Percentiles rank a stretch among this genome's conserved stretches.
These are phyloP conservation scores for Helminthosporium solani DNA, from an alignment of 2,329 filamentous ascomycete genomes.

Conservation along the genomic window DNA sequence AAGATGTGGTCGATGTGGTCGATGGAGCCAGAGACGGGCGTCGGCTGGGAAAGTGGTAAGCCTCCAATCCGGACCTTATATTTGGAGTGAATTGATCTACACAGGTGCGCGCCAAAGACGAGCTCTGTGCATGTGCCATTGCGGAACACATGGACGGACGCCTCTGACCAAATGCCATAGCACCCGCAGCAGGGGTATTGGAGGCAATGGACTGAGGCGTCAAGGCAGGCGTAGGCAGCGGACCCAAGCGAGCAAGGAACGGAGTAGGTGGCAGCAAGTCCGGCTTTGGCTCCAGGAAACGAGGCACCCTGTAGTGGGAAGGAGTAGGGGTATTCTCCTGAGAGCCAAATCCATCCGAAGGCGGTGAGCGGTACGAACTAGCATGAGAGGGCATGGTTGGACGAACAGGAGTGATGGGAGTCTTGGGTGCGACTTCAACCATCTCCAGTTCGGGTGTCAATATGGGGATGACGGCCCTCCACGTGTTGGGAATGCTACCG, in stretches of 20 bases:
- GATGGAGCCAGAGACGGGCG: slow-evolving; percentile 53
- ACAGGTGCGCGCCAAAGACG: slow-evolving; percentile 56
- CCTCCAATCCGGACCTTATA: slow-evolving; percentile 45
- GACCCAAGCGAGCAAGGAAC: slow-evolving; percentile 55
- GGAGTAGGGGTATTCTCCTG: slow-evolving; percentile 49
- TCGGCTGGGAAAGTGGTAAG: slow-evolving; percentile 48
- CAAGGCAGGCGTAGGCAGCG: slow-evolving; percentile 62
- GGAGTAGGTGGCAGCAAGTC: slow-evolving; percentile 55
- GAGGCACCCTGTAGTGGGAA: slow-evolving; percentile 44
- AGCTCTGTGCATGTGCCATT: slow-evolving; percentile 59
- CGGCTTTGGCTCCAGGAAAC: slow-evolving; percentile 54
- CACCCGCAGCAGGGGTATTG: slow-evolving; percentile 63
- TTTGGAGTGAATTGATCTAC: slow-evolving; percentile 52
- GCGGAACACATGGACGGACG: slow-evolving; percentile 60
- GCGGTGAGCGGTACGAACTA: slow-evolving; percentile 22
- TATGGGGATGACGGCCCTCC: slow-evolving; percentile 54
- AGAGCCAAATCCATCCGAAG: slow-evolving; percentile 32
- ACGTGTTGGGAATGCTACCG: slow-evolving; percentile 40
- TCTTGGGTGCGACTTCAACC: slow-evolving; percentile 42
- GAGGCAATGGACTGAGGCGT: slow-evolving; percentile 57
- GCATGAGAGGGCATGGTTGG: slow-evolving; percentile 26
- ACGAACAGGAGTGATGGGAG: slow-evolving; percentile 29
- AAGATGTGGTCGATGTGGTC: slow-evolving; percentile 51
- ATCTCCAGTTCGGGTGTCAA: slow-evolving; percentile 60
- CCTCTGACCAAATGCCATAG: slow-evolving; percentile 49